Evolutionary conservation across 345 rosid species (phyloP).

Genomic region (Citrus maxima): DNA sequence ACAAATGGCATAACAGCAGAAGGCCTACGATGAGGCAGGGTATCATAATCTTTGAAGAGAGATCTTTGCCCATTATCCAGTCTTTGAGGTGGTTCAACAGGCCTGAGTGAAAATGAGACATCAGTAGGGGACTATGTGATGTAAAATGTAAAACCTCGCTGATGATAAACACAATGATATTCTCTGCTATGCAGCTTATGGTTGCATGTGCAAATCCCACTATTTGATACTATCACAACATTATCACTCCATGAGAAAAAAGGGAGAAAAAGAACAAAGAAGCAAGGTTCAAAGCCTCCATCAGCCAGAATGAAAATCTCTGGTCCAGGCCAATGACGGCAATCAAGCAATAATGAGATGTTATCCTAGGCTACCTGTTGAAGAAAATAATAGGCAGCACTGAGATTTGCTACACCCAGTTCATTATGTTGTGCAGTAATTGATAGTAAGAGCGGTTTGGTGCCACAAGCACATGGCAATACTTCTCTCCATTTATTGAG

Average conservation of each 20-base stretch:
- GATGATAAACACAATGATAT: background rate
- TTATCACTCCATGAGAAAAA: background rate
- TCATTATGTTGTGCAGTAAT: no score
- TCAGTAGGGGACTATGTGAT: background rate
- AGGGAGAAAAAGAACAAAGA: background rate
- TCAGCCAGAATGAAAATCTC: no score
- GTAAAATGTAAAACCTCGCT: background rate
- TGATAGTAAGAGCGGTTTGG: background rate
- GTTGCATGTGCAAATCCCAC: background rate
- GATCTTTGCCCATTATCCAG: slow-evolving; percentile 41
- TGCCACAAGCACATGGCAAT: slow-evolving; percentile 1
- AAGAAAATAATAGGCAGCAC: background rate
- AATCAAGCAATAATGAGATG: background rate
- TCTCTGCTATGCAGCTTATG: background rate
- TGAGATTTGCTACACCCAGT: no score
- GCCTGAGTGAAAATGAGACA: slow-evolving; percentile 38
- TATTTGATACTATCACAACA: background rate
- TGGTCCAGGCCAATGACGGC: background rate
- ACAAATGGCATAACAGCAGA: slow-evolving; percentile 46
- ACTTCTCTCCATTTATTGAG: background rate
- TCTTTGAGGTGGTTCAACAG: slow-evolving; percentile 36
- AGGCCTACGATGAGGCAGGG: slow-evolving; percentile 32
- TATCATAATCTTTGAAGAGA: slow-evolving; percentile 34
- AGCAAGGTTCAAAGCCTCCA: no score
- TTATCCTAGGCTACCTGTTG: background rate